Evolutionary conservation across 495 filamentous ascomycete genomes (phyloP).

Genomic region (Penicillium flavigenum): DNA sequence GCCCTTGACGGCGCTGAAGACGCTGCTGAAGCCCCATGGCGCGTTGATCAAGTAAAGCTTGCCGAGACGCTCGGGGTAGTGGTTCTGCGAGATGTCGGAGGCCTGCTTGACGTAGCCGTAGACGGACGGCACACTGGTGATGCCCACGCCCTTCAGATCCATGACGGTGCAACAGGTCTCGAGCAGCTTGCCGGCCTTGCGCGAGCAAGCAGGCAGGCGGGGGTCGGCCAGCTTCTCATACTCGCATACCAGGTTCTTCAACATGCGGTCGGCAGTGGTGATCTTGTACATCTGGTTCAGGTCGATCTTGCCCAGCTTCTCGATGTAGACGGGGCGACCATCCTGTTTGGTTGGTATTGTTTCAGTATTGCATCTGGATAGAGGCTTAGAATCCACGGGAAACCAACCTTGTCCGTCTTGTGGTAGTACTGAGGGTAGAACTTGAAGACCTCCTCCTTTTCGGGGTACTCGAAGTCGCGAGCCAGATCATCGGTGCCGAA

Average conservation of each 20-base stretch:
- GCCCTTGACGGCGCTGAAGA: conserved; percentile 80
- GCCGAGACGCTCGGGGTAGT: conserved; percentile 93
- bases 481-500: conserved; percentile 84
- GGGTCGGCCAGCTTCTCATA: conserved; percentile 96
- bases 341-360: conserved; percentile 55
- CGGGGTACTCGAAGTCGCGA: conserved; percentile 78
- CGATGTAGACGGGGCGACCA: conserved; percentile 94
- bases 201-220: conserved; percentile 90
- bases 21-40: conserved; percentile 84
- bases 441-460: conserved; percentile 83
- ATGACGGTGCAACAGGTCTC: conserved; percentile 98
- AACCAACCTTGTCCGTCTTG: conserved; percentile 89
- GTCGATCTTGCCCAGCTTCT: conserved; percentile 93
- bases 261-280: conserved; percentile 89
- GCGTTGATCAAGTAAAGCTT: conserved; percentile 96
- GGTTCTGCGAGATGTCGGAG: conserved; percentile 88
- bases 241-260: conserved; percentile 91
- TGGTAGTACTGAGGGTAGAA: conserved; percentile 99
- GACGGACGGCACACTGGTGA: conserved; percentile 75
- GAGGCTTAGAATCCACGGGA: not conserved
- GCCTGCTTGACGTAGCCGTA: conserved; percentile 81
- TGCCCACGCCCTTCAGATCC: conserved; percentile 90
- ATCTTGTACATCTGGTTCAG: conserved; percentile 87
- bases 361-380: conserved; percentile 11
- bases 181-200: conserved; percentile 82